Base-by-base conservation (phyloP, 2,329 filamentous ascomycete species). In the Nothomitra cinnamomea region DNA sequence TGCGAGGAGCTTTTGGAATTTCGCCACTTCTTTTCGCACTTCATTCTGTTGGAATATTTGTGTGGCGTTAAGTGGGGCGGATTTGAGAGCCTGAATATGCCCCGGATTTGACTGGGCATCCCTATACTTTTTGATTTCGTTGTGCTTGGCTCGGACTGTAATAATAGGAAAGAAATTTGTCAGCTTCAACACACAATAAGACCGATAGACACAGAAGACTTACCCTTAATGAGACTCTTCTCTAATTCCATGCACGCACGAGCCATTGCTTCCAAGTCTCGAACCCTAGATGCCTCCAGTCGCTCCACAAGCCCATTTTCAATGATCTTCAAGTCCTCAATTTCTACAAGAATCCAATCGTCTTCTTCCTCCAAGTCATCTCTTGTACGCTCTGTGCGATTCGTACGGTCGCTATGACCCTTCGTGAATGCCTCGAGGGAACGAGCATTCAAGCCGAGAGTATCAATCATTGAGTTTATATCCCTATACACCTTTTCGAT, bases 391-490 rank as follows among this genome's bases (percentile, higher is more conserved):
- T 73, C 75, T 8, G 69, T 68, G 36, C 78, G 70, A 52, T 75
- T 71, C 51, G 71, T 66, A 42, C 72, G 67, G 51, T 79, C 70
- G 10, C 72, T 72, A 59, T 94, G 85, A 6, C 83, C 86, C 54
- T 77, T 73, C 43, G 89, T 67, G 60, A 77, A 82, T 0, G 73
- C 70, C 19, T 72, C 67, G 42, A 83, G 61, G 6, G 75, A 80
- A 15, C 90, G 77, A 4, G 85, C 80, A 63, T 96, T 96, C 51
- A 95, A 76, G 8, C 90, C 90, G 41, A 96, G 71, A 0, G 86
- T 90, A 61, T 95, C 87, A 43, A 98, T 82, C 92, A 96, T 98
- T 12, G 85, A 85, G 65, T 92, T 90, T 64, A 90, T 85, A 61
- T 90, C 86, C 45, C 83, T 77, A 64, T 86, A 92, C 52, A 75